Base-by-base conservation (phyloP, 2,329 filamentous ascomycete genomes). In the Cladobotryum mycophilum region DNA sequence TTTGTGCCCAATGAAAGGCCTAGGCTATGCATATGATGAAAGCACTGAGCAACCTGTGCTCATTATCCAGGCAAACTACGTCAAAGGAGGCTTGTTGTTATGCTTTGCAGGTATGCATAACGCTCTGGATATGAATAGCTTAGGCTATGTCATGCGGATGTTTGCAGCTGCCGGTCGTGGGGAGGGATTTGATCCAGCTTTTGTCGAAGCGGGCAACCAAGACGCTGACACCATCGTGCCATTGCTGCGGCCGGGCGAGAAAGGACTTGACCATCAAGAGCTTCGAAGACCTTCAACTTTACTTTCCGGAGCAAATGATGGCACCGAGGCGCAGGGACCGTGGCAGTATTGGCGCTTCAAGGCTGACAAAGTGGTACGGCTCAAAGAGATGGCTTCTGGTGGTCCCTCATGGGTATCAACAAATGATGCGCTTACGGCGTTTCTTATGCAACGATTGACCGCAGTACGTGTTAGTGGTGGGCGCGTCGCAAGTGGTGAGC, bases 351-450 rank as follows among this genome's bases (percentile, higher is more conserved):
- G 36, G 36, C 12, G 46, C 22, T 48, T 48, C 22, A 20, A 36
- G 25, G 36, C 37, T 3, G 30, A 48, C 7, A 34, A 33, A 13
- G 2, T 48, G 9, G 37, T 12, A 11, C 11, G 41, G 9, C 20
- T 48, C 1, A 48, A 48, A 25, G 41, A 34, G 7, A 35, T 41
- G 33, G 46, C 46, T 3, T 41, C 37, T 14, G 41, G 46, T 14
- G 46, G 46, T 17, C 36, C 22, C n/a, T 25, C 18, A 11, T 48
- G 46, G 46, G 46, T 48, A 18, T 48, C 46, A 9, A 48, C 46
- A 14, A 48, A 48, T 14, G 46, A 48, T 20, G 38, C 46, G 17
- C 20, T 49, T 8, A 49, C 47, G 11, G 47, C 47, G 9, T 49
- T 49, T 41, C 41, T 49, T 4, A 33, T 45, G 22, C 47, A 49